Percentiles rank a stretch among this genome's conserved stretches.
phyloP scores from a whole-genome alignment of 192 early-diverging fungal species.

The Coemansia sp. region DNA sequence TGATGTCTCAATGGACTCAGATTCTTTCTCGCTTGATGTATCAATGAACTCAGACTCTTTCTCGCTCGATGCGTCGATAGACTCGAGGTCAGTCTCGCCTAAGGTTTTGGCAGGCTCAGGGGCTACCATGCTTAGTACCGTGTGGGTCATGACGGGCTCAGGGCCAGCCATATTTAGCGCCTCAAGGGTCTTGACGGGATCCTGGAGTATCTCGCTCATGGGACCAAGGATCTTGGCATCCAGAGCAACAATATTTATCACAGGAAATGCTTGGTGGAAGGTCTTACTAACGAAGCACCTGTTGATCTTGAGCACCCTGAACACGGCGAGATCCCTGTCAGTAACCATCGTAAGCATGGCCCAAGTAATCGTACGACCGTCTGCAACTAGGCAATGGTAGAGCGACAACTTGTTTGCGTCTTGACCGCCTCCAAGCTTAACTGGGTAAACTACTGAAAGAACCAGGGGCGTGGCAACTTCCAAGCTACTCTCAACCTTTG shows the following conservation, averaged over 20 bases:
- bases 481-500: slow-evolving; percentile 8
- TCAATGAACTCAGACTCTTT: too few species aligned
- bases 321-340: slow-evolving; percentile 22
- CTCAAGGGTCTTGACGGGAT: not conserved
- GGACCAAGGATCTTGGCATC: slow-evolving; percentile 37
- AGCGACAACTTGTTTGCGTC: not conserved
- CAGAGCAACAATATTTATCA: slow-evolving; percentile 25
- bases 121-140: slow-evolving; percentile 10
- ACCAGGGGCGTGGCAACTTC: slow-evolving; percentile 16
- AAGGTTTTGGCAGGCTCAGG: too few species aligned
- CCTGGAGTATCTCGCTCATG: slow-evolving; percentile 21
- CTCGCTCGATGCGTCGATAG: too few species aligned
- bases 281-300: slow-evolving; percentile 29
- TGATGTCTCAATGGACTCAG: too few species aligned
- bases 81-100: too few species aligned
- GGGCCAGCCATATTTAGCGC: not conserved
- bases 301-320: slow-evolving; percentile 27
- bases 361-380: slow-evolving; percentile 30
- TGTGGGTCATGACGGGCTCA: not conserved
- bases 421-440: slow-evolving; percentile 33
- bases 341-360: slow-evolving; percentile 35
- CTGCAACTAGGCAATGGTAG: slow-evolving; percentile 41
- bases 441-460: slow-evolving; percentile 29
- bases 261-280: slow-evolving; percentile 10
- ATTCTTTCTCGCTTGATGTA: too few species aligned